phyloP scores from a whole-genome alignment of 495 filamentous ascomycete species.

The Saxophila tyrrhenica region DNA sequence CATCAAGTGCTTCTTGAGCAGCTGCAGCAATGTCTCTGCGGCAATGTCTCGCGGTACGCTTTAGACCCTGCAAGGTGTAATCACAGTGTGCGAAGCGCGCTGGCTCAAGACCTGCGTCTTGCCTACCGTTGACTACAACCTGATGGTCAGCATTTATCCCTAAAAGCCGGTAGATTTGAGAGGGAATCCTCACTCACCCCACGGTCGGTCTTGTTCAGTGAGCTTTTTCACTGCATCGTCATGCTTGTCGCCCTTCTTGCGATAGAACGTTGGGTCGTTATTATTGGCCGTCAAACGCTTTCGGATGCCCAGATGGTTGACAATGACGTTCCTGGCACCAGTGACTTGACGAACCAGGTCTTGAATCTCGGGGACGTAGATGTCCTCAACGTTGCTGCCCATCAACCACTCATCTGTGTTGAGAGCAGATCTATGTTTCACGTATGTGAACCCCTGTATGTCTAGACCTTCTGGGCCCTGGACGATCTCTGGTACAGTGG shows the following conservation, averaged over 20 bases:
- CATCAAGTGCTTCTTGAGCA: neutral
- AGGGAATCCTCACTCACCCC: neutral
- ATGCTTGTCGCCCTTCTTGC: constrained; percentile 1
- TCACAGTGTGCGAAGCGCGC: neutral
- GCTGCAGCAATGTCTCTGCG: neutral
- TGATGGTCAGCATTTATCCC: neutral
- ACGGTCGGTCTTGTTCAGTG: neutral
- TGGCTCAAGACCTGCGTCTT: constrained; percentile 1
- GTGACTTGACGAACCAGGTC: neutral
- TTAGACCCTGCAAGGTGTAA: neutral
- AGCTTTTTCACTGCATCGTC: constrained; percentile 1
- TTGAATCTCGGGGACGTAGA: neutral
- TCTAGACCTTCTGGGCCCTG: constrained; percentile 1
- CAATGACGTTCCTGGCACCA: neutral
- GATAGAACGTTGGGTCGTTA: constrained; percentile 2
- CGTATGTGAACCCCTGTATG: constrained; percentile 1
- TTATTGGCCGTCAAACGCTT: constrained; percentile 1
- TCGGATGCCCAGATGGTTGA: constrained; percentile 1
- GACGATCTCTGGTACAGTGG: neutral
- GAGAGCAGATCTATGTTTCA: neutral
- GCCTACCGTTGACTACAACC: neutral
- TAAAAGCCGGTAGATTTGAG: neutral
- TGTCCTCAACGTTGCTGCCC: constrained; percentile 1
- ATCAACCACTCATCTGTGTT: neutral
- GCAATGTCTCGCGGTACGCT: neutral